Evolutionary conservation across 768 basidiomycete genomes (phyloP), one percentile per base, ranked within the genome.

Genomic region (Amanita muscaria): DNA sequence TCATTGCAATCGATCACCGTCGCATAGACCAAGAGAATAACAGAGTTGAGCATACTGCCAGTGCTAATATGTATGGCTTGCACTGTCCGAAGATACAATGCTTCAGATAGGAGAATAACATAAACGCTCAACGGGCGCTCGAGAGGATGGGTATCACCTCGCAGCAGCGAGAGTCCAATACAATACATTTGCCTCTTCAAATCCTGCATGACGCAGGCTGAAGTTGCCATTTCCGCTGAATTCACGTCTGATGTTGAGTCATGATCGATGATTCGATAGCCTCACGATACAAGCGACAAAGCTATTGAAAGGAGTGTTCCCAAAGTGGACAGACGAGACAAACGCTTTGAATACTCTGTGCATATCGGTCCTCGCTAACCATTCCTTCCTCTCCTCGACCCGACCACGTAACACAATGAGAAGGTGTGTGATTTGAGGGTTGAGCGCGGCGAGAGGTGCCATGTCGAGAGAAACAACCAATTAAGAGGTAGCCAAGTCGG

Each of bases 281-380:
- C 0, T 83, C 80, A 48, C 65, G 64, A 57, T 80, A 88, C 60
- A 88, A 88, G 10, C 86, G 79, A 59, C 83, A 88, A 24, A 88
- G 68, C 84, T 87, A 52, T n/a, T n/a, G 0, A 50, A 37, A 36
- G 16, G 27, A n/a, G 25, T 48, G 32, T n/a, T 6, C 40, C 30
- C 42, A 48, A 44, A 14, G 30, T 29, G 52, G 14, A 33, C 22
- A 16, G 47, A 42, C n/a, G n/a, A 33, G 18, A 21, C 79, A 32
- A 52, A 88, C 86, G 53, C 83, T 80, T 58, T 78, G 76, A 23
- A 84, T 75, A 10, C 81, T 83, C 55, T 79, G 80, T 5, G 79
- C 72, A 53, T 80, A 80, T 18, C 80, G 74, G 57, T 88, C 84
- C 49, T 88, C 86, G 46, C 76, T 83, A 46, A 79, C 68, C 24